Evolutionary conservation across 179 eudicot genomes (phyloP).

Genomic region (Amaranthus tricolor): DNA sequence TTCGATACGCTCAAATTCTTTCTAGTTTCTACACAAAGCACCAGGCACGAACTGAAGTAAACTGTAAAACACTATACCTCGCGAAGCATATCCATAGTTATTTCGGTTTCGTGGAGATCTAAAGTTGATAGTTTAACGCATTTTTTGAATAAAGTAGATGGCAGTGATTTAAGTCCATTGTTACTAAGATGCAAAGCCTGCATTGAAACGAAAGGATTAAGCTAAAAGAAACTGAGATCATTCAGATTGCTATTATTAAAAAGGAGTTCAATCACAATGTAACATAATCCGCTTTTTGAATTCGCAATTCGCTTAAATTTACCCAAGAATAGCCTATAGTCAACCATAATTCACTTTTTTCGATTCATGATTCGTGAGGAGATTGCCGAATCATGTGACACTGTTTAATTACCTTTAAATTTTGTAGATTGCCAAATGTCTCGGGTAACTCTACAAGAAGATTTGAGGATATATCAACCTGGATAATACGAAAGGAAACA

Average conservation of each 20-base stretch:
- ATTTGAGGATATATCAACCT: constrained; percentile 93
- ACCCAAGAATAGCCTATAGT: too few species aligned
- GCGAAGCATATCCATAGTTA: constrained; percentile 77
- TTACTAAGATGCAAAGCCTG: constrained; percentile 72
- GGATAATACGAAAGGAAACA: constrained; percentile 22
- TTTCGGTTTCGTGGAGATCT: constrained; percentile 85
- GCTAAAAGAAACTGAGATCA: background rate
- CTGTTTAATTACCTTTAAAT: constrained; percentile 48
- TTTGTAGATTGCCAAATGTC: constrained; percentile 57
- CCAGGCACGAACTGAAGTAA: background rate
- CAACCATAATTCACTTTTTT: too few species aligned
- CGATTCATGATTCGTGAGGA: too few species aligned
- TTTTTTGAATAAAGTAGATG: constrained; percentile 53
- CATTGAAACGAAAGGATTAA: constrained; percentile 11
- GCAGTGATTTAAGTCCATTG: constrained; percentile 75
- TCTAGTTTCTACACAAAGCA: constrained; percentile 8
- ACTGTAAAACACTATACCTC: constrained; percentile 39
- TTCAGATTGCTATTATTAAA: background rate
- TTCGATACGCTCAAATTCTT: constrained; percentile 2
- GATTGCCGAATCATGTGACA: too few species aligned
- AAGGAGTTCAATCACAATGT: constrained; percentile 15
- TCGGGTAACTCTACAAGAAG: constrained; percentile 71
- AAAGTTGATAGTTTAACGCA: constrained; percentile 72
- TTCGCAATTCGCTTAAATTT: too few species aligned
- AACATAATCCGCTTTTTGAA: too few species aligned